A percentile compares a stretch with the other conserved stretches of the same genome.
Evolutionary conservation across 495 filamentous ascomycete species (phyloP).

Genomic region (Hypoxylon fuscum): DNA sequence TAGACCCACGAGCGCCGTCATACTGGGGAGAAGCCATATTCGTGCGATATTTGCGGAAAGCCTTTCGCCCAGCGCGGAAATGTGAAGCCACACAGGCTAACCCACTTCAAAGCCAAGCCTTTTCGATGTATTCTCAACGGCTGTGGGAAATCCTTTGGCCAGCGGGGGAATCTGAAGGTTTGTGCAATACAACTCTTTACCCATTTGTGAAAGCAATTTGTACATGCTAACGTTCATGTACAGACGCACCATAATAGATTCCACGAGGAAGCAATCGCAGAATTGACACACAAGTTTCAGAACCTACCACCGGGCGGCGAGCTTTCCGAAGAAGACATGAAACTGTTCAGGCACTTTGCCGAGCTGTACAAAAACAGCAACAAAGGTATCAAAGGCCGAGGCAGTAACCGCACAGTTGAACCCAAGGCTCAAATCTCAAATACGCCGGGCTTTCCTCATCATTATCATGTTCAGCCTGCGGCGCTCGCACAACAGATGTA

Average conservation of each 20-base stretch:
- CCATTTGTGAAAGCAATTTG: not conserved
- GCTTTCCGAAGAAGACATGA: constrained; percentile 74
- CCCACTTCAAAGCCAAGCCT: constrained; percentile 78
- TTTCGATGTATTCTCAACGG: constrained; percentile 83
- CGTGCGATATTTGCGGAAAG: constrained; percentile 83
- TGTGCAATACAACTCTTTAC: not conserved
- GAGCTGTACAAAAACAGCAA: constrained; percentile 92
- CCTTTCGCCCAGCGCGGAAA: constrained; percentile 86
- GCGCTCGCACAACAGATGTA: constrained; percentile 45
- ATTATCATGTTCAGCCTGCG: constrained; percentile 33
- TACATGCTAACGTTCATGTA: constrained; percentile 21
- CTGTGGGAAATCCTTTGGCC: constrained; percentile 87
- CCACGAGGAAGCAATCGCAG: constrained; percentile 74
- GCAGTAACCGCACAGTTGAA: constrained; percentile 75
- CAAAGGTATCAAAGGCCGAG: constrained; percentile 93
- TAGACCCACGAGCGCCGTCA: constrained; percentile 87
- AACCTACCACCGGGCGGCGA: constrained; percentile 67
- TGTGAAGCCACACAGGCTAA: constrained; percentile 85
- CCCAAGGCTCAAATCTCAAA: constrained; percentile 26
- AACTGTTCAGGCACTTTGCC: constrained; percentile 87
- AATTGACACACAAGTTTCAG: constrained; percentile 79
- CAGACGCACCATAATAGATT: constrained; percentile 96
- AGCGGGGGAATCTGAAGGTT: constrained; percentile 90
- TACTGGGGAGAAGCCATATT: constrained; percentile 84
- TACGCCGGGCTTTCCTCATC: constrained; percentile 10